Evolutionary conservation across 371 early-diverging fungal species (phyloP).

Genomic region (Sporodiniella umbellata): DNA sequence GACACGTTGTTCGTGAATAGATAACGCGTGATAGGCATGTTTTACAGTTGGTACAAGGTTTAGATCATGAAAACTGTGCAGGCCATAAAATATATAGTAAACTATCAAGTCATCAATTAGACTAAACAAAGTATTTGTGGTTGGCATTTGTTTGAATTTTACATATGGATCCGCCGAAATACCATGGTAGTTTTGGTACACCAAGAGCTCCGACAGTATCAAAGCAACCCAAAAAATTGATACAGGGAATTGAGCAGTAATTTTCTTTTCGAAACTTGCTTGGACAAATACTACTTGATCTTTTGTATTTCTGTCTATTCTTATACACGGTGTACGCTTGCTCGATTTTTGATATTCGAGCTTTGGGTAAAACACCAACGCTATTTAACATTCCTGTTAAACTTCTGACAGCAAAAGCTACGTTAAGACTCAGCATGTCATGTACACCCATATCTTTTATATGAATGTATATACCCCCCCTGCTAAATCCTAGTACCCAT

Average conservation of each 20-base stretch:
- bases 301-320: constrained; percentile 1
- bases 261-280: constrained; percentile 19
- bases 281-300: constrained; percentile 6
- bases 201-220: constrained; percentile 41
- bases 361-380: constrained; percentile 30
- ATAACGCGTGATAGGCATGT: constrained; percentile 35
- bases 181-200: constrained; percentile 38
- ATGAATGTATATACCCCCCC: constrained; percentile 28
- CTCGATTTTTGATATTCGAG: constrained; percentile 4
- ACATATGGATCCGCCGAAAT: constrained; percentile 34
- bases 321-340: constrained; percentile 30
- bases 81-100: constrained; percentile 23
- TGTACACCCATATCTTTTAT: neutral
- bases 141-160: constrained; percentile 1
- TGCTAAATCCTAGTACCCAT: constrained; percentile 35
- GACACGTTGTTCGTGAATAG: constrained; percentile 39
- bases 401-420: constrained; percentile 39
- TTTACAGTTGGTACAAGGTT: constrained; percentile 25
- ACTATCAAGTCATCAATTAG: too few relatives aligned
- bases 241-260: constrained; percentile 18
- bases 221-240: constrained; percentile 36
- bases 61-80: constrained; percentile 33
- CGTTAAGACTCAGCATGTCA: neutral
- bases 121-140: too few relatives aligned
- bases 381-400: constrained; percentile 38